Percentiles rank a stretch among this genome's conserved stretches.
Evolutionary conservation across 2,329 filamentous ascomycete species (phyloP).

Genomic region (Xylaria sp.): DNA sequence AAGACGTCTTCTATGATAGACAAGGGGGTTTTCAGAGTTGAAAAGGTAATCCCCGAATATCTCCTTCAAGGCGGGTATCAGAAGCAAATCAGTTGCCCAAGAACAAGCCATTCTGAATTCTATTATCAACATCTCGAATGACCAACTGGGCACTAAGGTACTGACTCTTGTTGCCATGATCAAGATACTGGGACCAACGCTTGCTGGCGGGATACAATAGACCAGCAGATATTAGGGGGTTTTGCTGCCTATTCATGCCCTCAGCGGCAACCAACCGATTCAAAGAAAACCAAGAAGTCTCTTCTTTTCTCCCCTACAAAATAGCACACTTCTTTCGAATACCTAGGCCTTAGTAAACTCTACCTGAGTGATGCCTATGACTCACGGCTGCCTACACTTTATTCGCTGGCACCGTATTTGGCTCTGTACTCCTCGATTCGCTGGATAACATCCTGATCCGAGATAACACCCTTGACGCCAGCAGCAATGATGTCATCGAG

Average conservation of each 20-base stretch:
- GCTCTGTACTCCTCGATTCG: conserved; percentile 78
- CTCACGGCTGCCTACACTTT: conserved; percentile 26
- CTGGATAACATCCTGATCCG: conserved; percentile 67
- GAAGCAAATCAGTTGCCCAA: background rate
- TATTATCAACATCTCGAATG: background rate
- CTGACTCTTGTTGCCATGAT: background rate
- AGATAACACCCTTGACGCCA: conserved; percentile 70
- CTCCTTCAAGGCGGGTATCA: background rate
- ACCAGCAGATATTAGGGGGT: background rate
- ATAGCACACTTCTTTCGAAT: background rate
- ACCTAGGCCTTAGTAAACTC: background rate
- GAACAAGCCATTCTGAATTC: background rate
- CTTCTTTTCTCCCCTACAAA: background rate
- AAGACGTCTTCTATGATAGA: background rate
- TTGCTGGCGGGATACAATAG: background rate
- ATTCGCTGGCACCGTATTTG: conserved; percentile 71
- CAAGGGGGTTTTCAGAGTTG: background rate
- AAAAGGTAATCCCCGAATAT: background rate
- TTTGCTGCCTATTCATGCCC: background rate
- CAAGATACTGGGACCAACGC: background rate
- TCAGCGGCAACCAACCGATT: too few relatives aligned
- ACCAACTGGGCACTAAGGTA: background rate
- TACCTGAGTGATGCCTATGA: background rate
- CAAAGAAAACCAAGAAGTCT: background rate
- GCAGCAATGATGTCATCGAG: conserved; percentile 83